Evolutionary conservation across 1,284 basidiomycete genomes (phyloP), one percentile per base, ranked within the genome.

Genomic region (Schizophyllum amplum): DNA sequence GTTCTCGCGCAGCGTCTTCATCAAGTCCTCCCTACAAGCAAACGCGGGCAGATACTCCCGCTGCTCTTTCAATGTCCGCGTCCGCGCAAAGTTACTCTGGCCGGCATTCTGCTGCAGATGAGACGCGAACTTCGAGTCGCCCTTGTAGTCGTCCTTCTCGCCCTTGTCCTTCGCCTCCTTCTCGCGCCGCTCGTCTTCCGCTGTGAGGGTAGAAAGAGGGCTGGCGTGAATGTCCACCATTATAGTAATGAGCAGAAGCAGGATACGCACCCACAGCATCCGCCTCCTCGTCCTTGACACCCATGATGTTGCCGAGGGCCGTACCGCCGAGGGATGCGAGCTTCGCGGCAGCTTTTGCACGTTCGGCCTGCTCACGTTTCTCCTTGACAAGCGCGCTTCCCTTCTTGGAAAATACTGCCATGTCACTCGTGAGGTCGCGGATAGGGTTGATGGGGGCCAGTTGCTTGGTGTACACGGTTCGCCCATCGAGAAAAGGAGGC

Each of bases 371-470:
- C 67, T 98, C 96, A 52, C 97, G 81, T 68, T 96, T 93, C 73
- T 99, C 97, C 62, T 90, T 90, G 4, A 99, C 94, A 7, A 99
- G 78, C 0, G 86, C 78, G 62, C 92, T 95, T 1, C 97, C 97
- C 69, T 99, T 99, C 71, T 94, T 94, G 6, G 92, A 86, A 71
- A 99, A 99, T 7, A 94, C 70, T 5, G 97, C 97, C 82, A 99
- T 83, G 68, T 99, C 97, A 60, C 90, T 94, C 0, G 95, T 94
- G 4, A 83, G 80, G 69, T 99, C 97, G 50, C 90, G 86, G 61
- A 99, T 92, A 0, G 97, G 97, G 66, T 98, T 98, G 71, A 99
- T 92, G 0, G 97, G 95, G 54, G 98, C 96, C 17, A 99, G 79
- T 68, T 99, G 97, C 69, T 91, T 95, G 1, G 97, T 99, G 70